Evolutionary conservation across 257 asterid species (phyloP), one percentile per base, ranked within the genome.

Genomic region (Fraxinus quadrangulata): DNA sequence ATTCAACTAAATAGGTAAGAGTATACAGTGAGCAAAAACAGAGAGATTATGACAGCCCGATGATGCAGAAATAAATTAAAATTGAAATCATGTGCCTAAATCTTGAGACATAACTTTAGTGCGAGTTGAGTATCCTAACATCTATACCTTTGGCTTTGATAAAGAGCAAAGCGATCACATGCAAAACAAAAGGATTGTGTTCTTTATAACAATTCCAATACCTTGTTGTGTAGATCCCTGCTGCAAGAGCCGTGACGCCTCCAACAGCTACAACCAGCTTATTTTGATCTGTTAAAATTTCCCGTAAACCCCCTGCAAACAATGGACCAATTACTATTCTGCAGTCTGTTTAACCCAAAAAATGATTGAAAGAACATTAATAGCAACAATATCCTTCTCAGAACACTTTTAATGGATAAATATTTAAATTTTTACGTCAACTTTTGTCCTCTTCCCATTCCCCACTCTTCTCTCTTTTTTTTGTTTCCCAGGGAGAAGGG

Each of bases 151-250:
- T 24, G 69, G 24, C 17, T 24, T 23, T 24, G 69, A 63, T 23
- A 9, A 63, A 23, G 31, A n/a, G 39, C 74, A 49, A 7, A 28
- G n/a, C 16, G 14, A 24, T 34, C 4, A 13, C 24, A 24, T 61
- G 8, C 40, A 69, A 47, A 51, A 66, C 39, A 42, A 30, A 30
- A 76, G 8, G 34, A 24, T 24, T 26, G 6, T 63, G 21, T 63
- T 63, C 13, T 54, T 70, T 68, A 76, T 19, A 31, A 37, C 30
- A 81, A 17, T 30, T 17, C 30, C 75, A 71, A 67, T 86, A 95
- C 99, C 99, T 92, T 82, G 99, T 95, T 24, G 97, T 91, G 87
- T 91, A 95, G 76, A 95, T 76, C n/a, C 99, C 98, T 51, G 99
- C 99, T 33, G 99, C 98, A 77, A 95, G 98, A 83, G 98, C 97